Base-by-base conservation (phyloP, 345 rosid genomes). In the Aquilaria yunnanensis region DNA sequence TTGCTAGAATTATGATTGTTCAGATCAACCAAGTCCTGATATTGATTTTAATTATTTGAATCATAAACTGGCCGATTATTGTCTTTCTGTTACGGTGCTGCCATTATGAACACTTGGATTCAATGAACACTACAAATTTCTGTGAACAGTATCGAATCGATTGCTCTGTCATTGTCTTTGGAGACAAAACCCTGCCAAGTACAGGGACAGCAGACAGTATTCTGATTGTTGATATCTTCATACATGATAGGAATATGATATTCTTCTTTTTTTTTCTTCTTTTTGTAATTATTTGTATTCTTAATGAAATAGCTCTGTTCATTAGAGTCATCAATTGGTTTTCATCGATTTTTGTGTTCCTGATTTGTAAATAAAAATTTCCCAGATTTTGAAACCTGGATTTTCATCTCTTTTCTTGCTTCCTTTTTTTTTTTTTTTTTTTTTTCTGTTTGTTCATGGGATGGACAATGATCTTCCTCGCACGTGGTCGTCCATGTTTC, bases 401-500 rank as follows among this genome's bases (percentile, higher is more conserved):
- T 10, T 54, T 46, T 11, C 37, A 23, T 45, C 14, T 67, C 43
- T 60, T 32, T 49, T 29, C 9, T 57, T 9, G 37, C 9, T 57
- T 32, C 46, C 4, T 30, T 46, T 54, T 57, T 48, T 32, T 32
- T 9, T 31, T 62, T 53, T 30, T 46, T 54, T 57, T 48, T 32
- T 32, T 9, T 31, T 62, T 53, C 64, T 56, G 70, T 70, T 63
- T 61, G 53, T 70, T 75, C 57, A 66, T 74, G 74, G 80, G 77
- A 69, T 81, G 83, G 81, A 65, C 80, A 77, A 64, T 66, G 74
- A 73, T 79, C 74, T 78, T 74, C 74, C 46, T 63, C 67, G 73
- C 84, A 80, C 78, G 81, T 84, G 92, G 81, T 58, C 68, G 57
- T 78, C 77, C 81, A 76, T 72, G 62, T 72, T 61, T 77, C 37